These are phyloP conservation scores for Pseudogymnoascus sp. DNA, from an alignment of 2,329 filamentous ascomycete genomes.

Conservation along the genomic window DNA sequence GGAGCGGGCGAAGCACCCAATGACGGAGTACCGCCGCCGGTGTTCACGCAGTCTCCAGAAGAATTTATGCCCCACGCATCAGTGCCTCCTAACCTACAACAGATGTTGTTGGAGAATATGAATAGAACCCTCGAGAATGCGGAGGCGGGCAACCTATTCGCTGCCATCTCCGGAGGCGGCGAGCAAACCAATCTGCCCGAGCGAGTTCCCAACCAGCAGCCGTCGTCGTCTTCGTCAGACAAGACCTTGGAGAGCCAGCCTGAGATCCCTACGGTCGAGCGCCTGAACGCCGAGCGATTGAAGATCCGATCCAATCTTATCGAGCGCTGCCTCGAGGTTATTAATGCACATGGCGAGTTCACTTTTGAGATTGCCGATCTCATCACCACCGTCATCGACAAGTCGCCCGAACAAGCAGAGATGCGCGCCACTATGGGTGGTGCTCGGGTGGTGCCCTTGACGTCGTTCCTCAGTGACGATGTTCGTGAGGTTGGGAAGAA, in stretches of 20 bases:
- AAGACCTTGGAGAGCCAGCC: constrained; percentile 2
- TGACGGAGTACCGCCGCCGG: background rate
- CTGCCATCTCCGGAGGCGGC: constrained; percentile 12
- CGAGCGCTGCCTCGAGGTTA: constrained; percentile 82
- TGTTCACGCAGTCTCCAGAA: background rate
- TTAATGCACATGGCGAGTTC: constrained; percentile 78
- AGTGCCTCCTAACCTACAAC: background rate
- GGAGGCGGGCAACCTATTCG: constrained; percentile 3
- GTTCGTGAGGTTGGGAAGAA: constrained; percentile 47
- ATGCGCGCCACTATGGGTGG: constrained; percentile 67
- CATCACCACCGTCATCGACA: constrained; percentile 64
- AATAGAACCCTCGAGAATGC: background rate
- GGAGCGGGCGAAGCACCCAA: background rate
- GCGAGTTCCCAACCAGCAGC: constrained; percentile 19
- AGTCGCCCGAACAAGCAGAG: constrained; percentile 50
- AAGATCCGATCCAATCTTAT: constrained; percentile 72
- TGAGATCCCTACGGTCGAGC: constrained; percentile 58
- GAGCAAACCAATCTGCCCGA: constrained; percentile 10
- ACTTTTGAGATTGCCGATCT: constrained; percentile 89
- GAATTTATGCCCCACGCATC: background rate
- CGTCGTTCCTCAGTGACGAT: constrained; percentile 58
- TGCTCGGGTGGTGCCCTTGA: constrained; percentile 76
- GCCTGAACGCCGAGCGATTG: constrained; percentile 68
- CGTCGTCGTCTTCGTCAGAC: background rate
- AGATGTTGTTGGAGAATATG: constrained; percentile 1